These are phyloP conservation scores for Mortierella alpina DNA, from an alignment of 192 early-diverging fungal genomes.

Conservation along the genomic window DNA sequence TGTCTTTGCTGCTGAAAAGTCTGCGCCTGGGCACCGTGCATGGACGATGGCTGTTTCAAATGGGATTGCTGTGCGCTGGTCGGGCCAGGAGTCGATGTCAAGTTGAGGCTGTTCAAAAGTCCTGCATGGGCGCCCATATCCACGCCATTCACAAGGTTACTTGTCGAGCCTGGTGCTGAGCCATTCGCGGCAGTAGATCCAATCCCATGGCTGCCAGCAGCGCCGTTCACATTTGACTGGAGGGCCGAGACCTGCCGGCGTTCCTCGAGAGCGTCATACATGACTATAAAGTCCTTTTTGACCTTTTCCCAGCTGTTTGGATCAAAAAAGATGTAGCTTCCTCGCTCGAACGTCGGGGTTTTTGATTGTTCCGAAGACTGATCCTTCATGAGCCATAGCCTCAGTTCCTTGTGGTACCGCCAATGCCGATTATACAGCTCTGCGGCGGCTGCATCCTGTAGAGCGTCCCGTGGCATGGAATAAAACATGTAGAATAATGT, in stretches of 20 bases:
- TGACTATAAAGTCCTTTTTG: conserved; percentile 88
- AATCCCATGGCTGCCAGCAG: background rate
- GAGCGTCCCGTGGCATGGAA: conserved; percentile 89
- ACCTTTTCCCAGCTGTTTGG: conserved; percentile 89
- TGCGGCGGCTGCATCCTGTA: conserved; percentile 93
- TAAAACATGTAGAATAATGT: conserved; percentile 99
- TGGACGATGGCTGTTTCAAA: conserved; percentile 18
- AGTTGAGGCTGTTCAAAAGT: conserved; percentile 28
- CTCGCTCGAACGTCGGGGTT: conserved; percentile 80
- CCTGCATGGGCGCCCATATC: conserved; percentile 21
- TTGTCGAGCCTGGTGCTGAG: conserved; percentile 3
- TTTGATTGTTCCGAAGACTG: conserved; percentile 64
- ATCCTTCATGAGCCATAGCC: conserved; percentile 94
- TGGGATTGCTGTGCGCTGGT: conserved; percentile 11
- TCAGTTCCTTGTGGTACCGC: conserved; percentile 96
- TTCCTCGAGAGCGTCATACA: conserved; percentile 93
- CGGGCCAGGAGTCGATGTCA: conserved; percentile 22
- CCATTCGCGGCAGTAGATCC: conserved; percentile 17
- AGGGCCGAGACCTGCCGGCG: conserved; percentile 50
- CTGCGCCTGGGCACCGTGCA: background rate
- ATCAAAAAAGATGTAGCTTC: conserved; percentile 94
- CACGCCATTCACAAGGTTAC: conserved; percentile 23
- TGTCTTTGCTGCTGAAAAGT: conserved; percentile 5
- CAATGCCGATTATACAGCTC: conserved; percentile 95
- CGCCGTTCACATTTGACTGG: conserved; percentile 12